Conservation (phyloP, 495 filamentous ascomycete species). For the Thermochaetoides thermophila region DNA sequence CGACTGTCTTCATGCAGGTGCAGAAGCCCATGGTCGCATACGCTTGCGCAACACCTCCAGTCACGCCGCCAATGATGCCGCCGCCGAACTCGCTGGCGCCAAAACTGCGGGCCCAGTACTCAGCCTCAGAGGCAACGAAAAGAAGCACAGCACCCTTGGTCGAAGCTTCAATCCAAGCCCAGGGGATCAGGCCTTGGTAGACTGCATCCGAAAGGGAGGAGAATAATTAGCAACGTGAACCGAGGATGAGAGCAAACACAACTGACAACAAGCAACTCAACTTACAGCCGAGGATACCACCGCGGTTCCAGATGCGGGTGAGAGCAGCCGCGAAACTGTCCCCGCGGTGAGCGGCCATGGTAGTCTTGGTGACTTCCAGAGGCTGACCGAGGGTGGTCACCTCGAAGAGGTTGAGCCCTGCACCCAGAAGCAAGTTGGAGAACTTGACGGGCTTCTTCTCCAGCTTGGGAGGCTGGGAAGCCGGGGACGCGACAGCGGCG, state of each 20-base stretch:
- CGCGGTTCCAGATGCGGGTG: conserved; percentile 78
- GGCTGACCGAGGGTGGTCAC: conserved; percentile 64
- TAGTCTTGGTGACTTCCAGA: conserved; percentile 97
- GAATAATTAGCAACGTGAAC: not conserved
- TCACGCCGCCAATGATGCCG: conserved; percentile 85
- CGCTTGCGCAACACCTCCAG: conserved; percentile 88
- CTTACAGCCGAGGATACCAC: conserved; percentile 91
- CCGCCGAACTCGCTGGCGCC: conserved; percentile 75
- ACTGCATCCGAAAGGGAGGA: conserved; percentile 54
- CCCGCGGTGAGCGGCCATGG: conserved; percentile 90
- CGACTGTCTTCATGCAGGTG: conserved; percentile 99
- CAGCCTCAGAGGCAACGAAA: conserved; percentile 96
- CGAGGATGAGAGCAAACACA: not conserved
- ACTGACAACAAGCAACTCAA: conserved; percentile 31
- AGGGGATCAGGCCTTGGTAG: conserved; percentile 98
- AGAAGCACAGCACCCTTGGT: conserved; percentile 98
- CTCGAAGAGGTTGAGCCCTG: conserved; percentile 96
- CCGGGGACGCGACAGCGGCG: conserved; percentile 38
- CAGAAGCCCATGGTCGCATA: conserved; percentile 99
- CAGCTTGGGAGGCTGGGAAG: conserved; percentile 39
- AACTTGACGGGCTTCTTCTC: conserved; percentile 99
- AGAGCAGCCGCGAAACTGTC: conserved; percentile 77
- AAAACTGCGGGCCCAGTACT: conserved; percentile 70
- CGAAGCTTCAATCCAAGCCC: conserved; percentile 99
- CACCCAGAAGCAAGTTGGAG: conserved; percentile 92